Percentiles rank a stretch among this genome's conserved stretches.
Evolutionary conservation across 495 filamentous ascomycete genomes (phyloP).

Genomic region (Pyrenula aspistea): DNA sequence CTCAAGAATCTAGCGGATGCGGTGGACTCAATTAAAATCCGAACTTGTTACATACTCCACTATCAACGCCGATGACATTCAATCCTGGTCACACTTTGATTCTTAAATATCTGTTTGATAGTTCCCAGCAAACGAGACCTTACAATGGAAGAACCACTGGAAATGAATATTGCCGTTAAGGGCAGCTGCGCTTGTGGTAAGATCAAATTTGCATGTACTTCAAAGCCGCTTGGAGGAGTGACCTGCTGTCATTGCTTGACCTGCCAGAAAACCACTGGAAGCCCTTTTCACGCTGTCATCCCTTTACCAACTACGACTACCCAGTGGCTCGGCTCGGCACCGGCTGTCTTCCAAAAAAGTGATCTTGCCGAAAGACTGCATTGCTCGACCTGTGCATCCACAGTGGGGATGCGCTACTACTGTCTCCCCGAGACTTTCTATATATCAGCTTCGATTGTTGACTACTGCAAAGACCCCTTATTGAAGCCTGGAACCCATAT

Average conservation of each 20-base stretch:
- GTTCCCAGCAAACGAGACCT: too few species aligned
- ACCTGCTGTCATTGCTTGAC: background rate
- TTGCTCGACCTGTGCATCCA: background rate
- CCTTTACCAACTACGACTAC: background rate
- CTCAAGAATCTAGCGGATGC: too few species aligned
- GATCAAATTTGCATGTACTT: background rate
- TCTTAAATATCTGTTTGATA: too few species aligned
- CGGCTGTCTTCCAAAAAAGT: background rate
- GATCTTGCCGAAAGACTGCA: background rate
- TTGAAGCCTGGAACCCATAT: background rate
- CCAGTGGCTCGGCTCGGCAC: background rate
- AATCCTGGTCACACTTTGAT: too few species aligned
- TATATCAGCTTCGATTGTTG: background rate
- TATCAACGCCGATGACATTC: too few species aligned
- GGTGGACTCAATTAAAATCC: too few species aligned
- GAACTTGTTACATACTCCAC: too few species aligned
- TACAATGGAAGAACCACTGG: too few species aligned
- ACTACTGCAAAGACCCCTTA: background rate
- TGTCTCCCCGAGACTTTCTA: background rate
- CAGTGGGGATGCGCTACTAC: background rate
- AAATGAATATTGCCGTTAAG: background rate
- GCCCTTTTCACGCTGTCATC: background rate
- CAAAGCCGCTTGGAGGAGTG: background rate
- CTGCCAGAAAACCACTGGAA: background rate
- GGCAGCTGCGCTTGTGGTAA: background rate